phyloP scores from a whole-genome alignment of 441 rosid genomes.

The Biscutella auriculata region DNA sequence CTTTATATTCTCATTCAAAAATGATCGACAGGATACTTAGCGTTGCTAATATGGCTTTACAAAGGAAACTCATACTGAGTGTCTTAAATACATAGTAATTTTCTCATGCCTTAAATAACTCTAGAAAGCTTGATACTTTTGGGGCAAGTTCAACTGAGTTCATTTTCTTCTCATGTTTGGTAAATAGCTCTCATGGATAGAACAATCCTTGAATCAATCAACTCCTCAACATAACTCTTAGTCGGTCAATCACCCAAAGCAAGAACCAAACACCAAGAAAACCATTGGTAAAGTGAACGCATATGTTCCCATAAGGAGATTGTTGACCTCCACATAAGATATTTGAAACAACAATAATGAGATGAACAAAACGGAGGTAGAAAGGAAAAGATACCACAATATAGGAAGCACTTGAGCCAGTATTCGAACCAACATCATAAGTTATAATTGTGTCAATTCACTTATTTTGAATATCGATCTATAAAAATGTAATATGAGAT shows the following conservation, averaged over 20 bases:
- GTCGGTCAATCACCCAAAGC: constrained; percentile 65
- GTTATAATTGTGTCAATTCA: constrained; percentile 87
- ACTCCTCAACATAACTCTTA: constrained; percentile 84
- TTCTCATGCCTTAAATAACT: constrained; percentile 57
- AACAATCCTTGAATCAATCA: constrained; percentile 75
- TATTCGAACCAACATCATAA: constrained; percentile 79
- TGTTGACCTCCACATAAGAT: not conserved
- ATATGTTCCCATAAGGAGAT: not conserved
- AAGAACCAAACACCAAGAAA: constrained; percentile 14
- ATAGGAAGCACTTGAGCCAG: constrained; percentile 87
- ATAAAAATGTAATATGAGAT: too few relatives aligned
- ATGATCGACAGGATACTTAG: too few relatives aligned
- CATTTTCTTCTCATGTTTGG: constrained; percentile 86
- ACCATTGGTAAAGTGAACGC: not conserved
- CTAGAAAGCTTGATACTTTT: constrained; percentile 65
- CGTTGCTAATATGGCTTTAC: not conserved
- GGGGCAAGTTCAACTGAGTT: constrained; percentile 64
- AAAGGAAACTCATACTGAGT: not conserved
- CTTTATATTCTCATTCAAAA: too few relatives aligned
- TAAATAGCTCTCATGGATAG: constrained; percentile 91
- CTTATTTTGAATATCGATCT: constrained; percentile 89
- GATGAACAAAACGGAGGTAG: too few relatives aligned
- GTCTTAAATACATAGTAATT: not conserved
- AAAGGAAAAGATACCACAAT: constrained; percentile 51
- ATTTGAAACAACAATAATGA: too few relatives aligned